Percentiles rank a stretch among this genome's conserved stretches.
Conservation (phyloP, 75 land plant species). For the Pinus taeda region DNA sequence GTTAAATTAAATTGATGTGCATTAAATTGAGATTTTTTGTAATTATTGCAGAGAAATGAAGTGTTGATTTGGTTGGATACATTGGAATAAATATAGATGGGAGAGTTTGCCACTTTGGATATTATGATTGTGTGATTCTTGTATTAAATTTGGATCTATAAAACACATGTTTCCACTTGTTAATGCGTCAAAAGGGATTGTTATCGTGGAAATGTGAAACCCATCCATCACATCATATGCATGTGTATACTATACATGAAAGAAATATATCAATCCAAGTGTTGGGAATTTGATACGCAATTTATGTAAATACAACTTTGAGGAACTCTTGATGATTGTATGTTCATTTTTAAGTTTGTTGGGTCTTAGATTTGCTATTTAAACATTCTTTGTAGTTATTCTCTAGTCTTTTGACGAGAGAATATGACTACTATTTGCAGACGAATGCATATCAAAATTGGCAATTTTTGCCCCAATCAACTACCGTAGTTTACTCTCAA, state of each 20-base stretch:
- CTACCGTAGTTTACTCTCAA: too few species aligned
- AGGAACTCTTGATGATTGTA: background rate
- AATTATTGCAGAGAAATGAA: constrained; percentile 7
- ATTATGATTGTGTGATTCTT: background rate
- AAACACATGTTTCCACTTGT: too few species aligned
- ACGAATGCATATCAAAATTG: background rate
- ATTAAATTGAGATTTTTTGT: background rate
- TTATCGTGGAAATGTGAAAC: too few species aligned
- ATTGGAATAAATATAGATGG: background rate
- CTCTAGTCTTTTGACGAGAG: background rate
- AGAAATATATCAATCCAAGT: background rate
- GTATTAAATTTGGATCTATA: background rate
- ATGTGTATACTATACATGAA: background rate
- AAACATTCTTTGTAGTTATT: background rate
- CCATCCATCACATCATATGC: background rate
- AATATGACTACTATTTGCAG: background rate
- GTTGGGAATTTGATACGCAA: background rate
- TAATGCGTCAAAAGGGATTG: too few species aligned
- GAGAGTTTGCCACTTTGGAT: background rate
- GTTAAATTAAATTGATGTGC: background rate
- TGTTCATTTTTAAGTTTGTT: background rate
- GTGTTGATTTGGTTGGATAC: constrained; percentile 4
- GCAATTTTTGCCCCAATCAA: too few species aligned
- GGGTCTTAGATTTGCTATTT: background rate
- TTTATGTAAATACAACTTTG: background rate